Conservation (phyloP, 148 eudicot species). For the Polygonum maritimum region DNA sequence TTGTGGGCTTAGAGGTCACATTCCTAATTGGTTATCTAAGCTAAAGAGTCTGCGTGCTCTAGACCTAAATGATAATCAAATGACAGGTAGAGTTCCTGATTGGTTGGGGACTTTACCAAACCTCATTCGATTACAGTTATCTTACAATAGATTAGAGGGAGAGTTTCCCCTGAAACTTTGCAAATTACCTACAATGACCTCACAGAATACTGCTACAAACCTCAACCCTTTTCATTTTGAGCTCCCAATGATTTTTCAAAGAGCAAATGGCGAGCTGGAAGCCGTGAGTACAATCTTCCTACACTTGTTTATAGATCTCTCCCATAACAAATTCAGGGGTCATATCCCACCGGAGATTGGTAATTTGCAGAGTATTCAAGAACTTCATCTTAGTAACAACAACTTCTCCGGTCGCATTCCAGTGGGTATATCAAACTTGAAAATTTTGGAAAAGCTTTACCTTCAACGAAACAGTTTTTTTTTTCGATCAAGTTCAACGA, state of each 20-base stretch:
- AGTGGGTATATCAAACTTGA: conserved; percentile 49
- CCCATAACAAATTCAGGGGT: conserved; percentile 50
- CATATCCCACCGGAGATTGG: conserved; percentile 56
- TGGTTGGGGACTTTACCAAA: conserved; percentile 56
- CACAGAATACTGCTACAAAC: conserved; percentile 24
- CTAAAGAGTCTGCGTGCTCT: conserved; percentile 48
- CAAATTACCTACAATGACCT: conserved; percentile 31
- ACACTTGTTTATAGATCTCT: conserved; percentile 19
- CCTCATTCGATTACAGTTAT: conserved; percentile 61
- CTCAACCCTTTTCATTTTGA: conserved; percentile 40
- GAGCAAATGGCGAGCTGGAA: too few species aligned
- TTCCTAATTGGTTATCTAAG: conserved; percentile 57
- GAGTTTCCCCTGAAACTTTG: conserved; percentile 37
- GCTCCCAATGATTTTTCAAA: conserved; percentile 42
- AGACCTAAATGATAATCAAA: conserved; percentile 46
- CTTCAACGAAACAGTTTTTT: too few species aligned
- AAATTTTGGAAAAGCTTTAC: conserved; percentile 49
- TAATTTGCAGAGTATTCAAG: conserved; percentile 42
- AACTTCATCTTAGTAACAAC: conserved; percentile 51
- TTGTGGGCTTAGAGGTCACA: conserved; percentile 41
- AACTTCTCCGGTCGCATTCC: conserved; percentile 65
- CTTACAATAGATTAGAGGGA: conserved; percentile 41
- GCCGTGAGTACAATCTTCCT: too few species aligned
- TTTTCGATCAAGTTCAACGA: too few species aligned
- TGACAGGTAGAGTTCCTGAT: conserved; percentile 59